These are phyloP conservation scores for Rubia tinctorum DNA, from an alignment of 305 asterid genomes.

Conservation along the genomic window DNA sequence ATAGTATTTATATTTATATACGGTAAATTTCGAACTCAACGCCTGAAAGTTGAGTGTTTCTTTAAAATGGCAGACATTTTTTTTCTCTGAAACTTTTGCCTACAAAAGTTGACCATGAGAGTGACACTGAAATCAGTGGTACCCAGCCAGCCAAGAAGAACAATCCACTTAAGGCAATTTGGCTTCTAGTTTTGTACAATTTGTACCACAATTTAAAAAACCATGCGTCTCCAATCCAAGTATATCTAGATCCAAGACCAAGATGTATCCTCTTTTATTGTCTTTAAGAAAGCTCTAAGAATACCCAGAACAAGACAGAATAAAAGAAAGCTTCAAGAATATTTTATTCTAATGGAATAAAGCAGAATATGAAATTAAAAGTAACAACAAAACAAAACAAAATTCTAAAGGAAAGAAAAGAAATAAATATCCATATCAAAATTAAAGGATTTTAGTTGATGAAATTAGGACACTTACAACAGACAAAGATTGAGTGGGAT, in stretches of 20 bases:
- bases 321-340: constrained; percentile 17
- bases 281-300: constrained; percentile 18
- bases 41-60: background rate
- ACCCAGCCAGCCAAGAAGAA: constrained; percentile 8
- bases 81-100: constrained; percentile 14
- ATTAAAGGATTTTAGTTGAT: background rate
- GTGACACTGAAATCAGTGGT: constrained; percentile 14
- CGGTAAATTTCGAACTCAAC: no score
- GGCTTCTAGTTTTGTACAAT: background rate
- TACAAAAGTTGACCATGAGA: constrained; percentile 20
- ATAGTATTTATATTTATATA: no score
- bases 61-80: background rate
- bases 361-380: constrained; percentile 29
- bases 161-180: background rate
- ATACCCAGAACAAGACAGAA: background rate
- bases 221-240: background rate
- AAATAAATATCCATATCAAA: constrained; percentile 15
- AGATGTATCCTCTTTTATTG: constrained; percentile 32
- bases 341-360: constrained; percentile 37
- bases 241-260: constrained; percentile 25
- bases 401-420: constrained; percentile 16
- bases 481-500: constrained; percentile 39
- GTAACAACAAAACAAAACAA: constrained; percentile 34
- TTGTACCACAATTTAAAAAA: background rate
- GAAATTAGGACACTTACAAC: constrained; percentile 22